phyloP scores from a whole-genome alignment of 768 basidiomycete species.

The Termitomyces sp. region DNA sequence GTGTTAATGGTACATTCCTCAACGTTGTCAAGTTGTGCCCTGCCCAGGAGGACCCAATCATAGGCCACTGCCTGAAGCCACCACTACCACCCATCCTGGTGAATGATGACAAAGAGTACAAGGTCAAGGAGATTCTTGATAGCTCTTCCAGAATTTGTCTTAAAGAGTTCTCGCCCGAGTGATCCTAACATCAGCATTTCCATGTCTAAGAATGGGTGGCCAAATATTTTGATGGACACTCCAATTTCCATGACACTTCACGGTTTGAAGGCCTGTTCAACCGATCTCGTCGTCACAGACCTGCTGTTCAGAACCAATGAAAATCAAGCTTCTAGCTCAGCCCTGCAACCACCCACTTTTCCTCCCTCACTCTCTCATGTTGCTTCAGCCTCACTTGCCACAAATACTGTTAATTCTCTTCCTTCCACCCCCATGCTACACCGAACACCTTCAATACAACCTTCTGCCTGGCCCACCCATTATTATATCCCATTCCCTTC shows the following conservation, averaged over 20 bases:
- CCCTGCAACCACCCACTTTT: not conserved
- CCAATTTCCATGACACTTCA: not conserved
- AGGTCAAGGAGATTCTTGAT: too few relatives aligned
- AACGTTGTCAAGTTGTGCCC: too few relatives aligned
- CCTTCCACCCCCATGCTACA: not conserved
- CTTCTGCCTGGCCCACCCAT: too few relatives aligned
- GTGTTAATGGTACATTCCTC: too few relatives aligned
- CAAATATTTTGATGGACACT: not conserved
- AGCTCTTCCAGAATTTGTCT: too few relatives aligned
- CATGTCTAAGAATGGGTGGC: not conserved
- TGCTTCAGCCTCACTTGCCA: not conserved
- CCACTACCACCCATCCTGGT: too few relatives aligned
- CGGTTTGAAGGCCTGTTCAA: not conserved
- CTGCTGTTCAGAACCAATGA: not conserved
- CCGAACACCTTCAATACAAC: too few relatives aligned
- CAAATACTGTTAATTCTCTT: not conserved
- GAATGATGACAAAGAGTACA: too few relatives aligned
- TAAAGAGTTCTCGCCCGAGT: not conserved
- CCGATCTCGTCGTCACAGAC: not conserved
- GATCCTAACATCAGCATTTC: too few relatives aligned
- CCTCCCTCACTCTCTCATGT: not conserved
- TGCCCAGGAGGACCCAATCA: too few relatives aligned
- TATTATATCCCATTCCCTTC: too few relatives aligned
- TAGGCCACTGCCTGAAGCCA: too few relatives aligned
- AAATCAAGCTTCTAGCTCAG: not conserved